Percentiles rank a stretch among this genome's conserved stretches.
These are phyloP conservation scores for Neonectria coccinea DNA, from an alignment of 2,329 filamentous ascomycete species.

Conservation along the genomic window DNA sequence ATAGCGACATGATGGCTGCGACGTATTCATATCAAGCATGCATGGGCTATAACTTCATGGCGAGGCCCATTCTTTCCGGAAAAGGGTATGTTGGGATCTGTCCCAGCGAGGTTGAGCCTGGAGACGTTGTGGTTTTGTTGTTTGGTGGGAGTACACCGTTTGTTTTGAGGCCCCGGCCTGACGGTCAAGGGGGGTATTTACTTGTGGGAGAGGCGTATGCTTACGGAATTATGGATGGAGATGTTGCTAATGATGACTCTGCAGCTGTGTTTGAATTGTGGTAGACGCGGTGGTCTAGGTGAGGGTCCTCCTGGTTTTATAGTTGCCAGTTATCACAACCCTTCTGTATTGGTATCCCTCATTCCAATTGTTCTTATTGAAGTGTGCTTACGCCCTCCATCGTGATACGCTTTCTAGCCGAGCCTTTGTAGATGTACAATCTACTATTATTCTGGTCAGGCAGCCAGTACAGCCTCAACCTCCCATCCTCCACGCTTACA, in stretches of 20 bases:
- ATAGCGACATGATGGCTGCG: slow-evolving; percentile 9
- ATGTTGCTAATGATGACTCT: not conserved
- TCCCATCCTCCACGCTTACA: too few relatives aligned
- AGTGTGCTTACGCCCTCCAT: not conserved
- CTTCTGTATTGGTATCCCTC: too few relatives aligned
- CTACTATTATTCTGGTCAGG: too few relatives aligned
- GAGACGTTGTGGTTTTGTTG: slow-evolving; percentile 17
- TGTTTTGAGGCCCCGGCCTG: slow-evolving; percentile 1
- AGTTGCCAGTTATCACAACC: too few relatives aligned
- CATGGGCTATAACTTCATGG: slow-evolving; percentile 20
- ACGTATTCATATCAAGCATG: slow-evolving; percentile 23
- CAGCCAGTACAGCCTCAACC: too few relatives aligned
- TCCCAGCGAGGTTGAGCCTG: slow-evolving; percentile 7
- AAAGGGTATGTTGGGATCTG: slow-evolving; percentile 12
- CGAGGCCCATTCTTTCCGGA: slow-evolving; percentile 5
- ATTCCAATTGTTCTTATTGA: too few relatives aligned
- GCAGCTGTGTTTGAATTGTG: not conserved
- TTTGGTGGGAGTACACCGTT: slow-evolving; percentile 17
- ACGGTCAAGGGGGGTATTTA: slow-evolving; percentile 1
- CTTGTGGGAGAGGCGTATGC: slow-evolving; percentile 23
- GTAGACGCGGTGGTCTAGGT: not conserved
- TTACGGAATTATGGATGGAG: slow-evolving; percentile 26
- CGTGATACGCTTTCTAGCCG: too few relatives aligned
- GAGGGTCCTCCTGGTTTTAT: not conserved
- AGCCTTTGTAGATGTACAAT: not conserved